These are phyloP conservation scores for Cordyceps javanica DNA, from an alignment of 2,329 filamentous ascomycete species.

Conservation along the genomic window DNA sequence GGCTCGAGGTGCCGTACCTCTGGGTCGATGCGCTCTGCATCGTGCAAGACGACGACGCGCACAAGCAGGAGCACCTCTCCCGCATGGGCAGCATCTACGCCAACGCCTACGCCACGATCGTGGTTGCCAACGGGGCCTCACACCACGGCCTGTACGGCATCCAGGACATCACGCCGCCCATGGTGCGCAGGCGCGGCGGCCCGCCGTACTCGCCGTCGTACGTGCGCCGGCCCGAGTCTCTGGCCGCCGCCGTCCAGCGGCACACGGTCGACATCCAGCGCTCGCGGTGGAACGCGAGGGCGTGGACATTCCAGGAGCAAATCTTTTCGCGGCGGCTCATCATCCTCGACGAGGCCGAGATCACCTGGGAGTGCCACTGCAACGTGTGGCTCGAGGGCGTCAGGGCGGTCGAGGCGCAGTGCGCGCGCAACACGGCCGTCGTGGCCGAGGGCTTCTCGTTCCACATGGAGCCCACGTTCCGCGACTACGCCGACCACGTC, in stretches of 20 bases:
- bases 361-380: slow-evolving; percentile 13
- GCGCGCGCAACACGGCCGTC: slow-evolving; percentile 9
- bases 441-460: slow-evolving; percentile 5
- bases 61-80: slow-evolving; percentile 14
- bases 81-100: slow-evolving; percentile 16
- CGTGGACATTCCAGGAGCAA: slow-evolving; percentile 12
- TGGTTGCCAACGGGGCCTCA: background rate
- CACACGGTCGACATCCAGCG: background rate
- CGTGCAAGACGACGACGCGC: slow-evolving; percentile 14
- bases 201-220: slow-evolving; percentile 1
- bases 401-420: slow-evolving; percentile 3
- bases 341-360: background rate
- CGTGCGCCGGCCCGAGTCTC: background rate
- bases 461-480: background rate
- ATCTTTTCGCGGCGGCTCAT: slow-evolving; percentile 10
- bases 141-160: background rate
- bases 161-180: background rate
- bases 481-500: slow-evolving; percentile 3
- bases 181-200: background rate
- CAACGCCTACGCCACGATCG: slow-evolving; percentile 8
- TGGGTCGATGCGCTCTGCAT: slow-evolving; percentile 20
- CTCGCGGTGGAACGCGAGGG: slow-evolving; percentile 5
- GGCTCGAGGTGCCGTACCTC: slow-evolving; percentile 13
- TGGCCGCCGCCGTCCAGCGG: background rate
- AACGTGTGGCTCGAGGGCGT: slow-evolving; percentile 13